Percentiles rank a stretch among this genome's conserved stretches.
Conservation (phyloP, 2,329 filamentous ascomycete genomes). For the Stemphylium vesicarium region DNA sequence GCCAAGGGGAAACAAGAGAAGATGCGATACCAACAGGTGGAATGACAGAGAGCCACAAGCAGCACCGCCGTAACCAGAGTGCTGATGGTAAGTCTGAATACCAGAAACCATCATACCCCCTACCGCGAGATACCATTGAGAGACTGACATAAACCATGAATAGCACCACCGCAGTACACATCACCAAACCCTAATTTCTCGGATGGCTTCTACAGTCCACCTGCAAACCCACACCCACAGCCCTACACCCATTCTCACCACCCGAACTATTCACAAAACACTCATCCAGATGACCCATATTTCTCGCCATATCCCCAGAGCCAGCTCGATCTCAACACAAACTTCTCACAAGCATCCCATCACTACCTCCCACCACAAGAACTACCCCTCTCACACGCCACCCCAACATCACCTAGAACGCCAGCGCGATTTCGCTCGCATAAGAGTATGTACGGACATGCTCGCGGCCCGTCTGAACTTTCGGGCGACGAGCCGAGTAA, state of each 20-base stretch:
- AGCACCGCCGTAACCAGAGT: not conserved
- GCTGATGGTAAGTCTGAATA: not conserved
- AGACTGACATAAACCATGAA: not conserved
- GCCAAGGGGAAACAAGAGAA: not conserved
- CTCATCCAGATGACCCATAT: not conserved
- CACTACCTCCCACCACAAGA: slow-evolving; percentile 16
- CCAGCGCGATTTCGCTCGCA: not conserved
- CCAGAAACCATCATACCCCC: not conserved
- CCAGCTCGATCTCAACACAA: too few relatives aligned
- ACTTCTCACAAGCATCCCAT: not conserved
- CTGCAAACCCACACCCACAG: not conserved
- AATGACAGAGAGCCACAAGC: not conserved
- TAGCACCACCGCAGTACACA: slow-evolving; percentile 17
- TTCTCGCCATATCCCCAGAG: not conserved
- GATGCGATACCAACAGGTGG: not conserved
- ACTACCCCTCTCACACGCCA: slow-evolving; percentile 6
- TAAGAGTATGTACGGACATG: slow-evolving; percentile 8
- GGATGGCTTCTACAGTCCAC: slow-evolving; percentile 4
- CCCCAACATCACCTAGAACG: not conserved
- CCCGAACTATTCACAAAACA: not conserved
- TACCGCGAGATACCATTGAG: not conserved
- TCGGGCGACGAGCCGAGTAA: not conserved
- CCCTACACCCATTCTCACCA: not conserved
- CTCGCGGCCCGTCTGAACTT: slow-evolving; percentile 4
- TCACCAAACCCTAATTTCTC: slow-evolving; percentile 6